phyloP scores from a whole-genome alignment of 768 basidiomycete genomes.

The Chalciporus pseudorubinellus region DNA sequence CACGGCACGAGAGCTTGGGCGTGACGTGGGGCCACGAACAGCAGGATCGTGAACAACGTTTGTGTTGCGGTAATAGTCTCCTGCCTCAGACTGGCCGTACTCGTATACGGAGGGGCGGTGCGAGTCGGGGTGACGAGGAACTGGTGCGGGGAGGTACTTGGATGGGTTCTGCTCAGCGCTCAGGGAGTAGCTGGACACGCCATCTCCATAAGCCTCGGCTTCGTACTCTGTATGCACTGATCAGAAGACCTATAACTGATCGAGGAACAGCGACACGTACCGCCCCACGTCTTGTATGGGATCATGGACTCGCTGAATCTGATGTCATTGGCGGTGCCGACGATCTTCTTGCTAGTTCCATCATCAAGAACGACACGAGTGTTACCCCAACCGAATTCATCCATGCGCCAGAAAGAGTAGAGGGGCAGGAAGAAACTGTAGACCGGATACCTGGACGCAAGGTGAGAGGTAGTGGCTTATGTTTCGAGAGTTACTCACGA shows the following conservation, averaged over 20 bases:
- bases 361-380: conserved; percentile 66
- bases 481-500: conserved; percentile 43
- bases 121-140: conserved; percentile 36
- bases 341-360: conserved; percentile 62
- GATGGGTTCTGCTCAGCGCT: conserved; percentile 29
- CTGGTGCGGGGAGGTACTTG: conserved; percentile 32
- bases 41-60: conserved; percentile 39
- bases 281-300: conserved; percentile 69
- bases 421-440: conserved; percentile 68
- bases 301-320: conserved; percentile 77
- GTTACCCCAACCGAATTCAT: conserved; percentile 69
- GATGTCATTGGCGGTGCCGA: conserved; percentile 55
- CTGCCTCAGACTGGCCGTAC: conserved; percentile 39
- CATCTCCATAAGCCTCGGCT: conserved; percentile 55
- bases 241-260: conserved; percentile 10
- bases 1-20: conserved; percentile 32
- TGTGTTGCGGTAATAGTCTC: conserved; percentile 62
- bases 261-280: conserved; percentile 35
- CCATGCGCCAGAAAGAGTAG: conserved; percentile 77
- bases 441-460: conserved; percentile 50
- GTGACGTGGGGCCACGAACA: conserved; percentile 26
- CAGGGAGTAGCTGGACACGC: conserved; percentile 47
- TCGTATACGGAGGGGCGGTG: conserved; percentile 45
- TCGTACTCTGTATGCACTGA: conserved; percentile 52
- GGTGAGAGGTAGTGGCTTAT: background rate